These are phyloP conservation scores for Nemania sp. DNA, from an alignment of 2,329 filamentous ascomycete species.

Conservation along the genomic window DNA sequence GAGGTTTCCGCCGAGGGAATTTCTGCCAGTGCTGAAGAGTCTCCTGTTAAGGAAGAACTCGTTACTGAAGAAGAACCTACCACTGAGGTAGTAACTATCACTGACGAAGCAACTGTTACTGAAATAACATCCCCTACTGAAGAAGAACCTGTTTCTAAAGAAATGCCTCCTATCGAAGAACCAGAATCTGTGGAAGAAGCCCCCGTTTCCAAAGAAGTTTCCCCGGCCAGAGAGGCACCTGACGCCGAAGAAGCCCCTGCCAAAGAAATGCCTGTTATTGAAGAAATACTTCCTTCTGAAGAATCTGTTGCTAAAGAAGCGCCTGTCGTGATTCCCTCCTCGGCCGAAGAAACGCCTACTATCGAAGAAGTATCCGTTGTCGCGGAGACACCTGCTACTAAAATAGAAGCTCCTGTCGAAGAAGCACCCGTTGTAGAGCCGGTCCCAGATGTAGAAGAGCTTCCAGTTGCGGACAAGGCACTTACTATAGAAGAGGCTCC, in stretches of 20 bases:
- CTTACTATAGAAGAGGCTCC: conserved; percentile 19
- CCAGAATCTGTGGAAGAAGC: conserved; percentile 10
- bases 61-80: conserved; percentile 9
- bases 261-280: conserved; percentile 1
- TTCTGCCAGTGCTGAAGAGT: conserved; percentile 26
- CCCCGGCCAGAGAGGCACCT: conserved; percentile 1
- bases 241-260: conserved; percentile 5
- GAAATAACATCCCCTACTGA: conserved; percentile 2
- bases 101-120: neutral
- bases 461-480: conserved; percentile 3
- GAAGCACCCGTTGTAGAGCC: conserved; percentile 8
- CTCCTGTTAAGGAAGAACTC: conserved; percentile 11
- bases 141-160: neutral
- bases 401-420: conserved; percentile 13
- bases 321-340: too few relatives aligned
- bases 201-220: neutral
- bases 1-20: conserved; percentile 1
- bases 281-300: conserved; percentile 2
- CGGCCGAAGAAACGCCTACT: neutral
- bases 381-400: conserved; percentile 9
- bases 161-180: conserved; percentile 17
- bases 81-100: neutral
- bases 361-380: neutral
- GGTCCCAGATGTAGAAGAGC: conserved; percentile 14
- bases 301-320: conserved; percentile 6